Evolutionary conservation across 2,329 filamentous ascomycete genomes (phyloP), one percentile per base, ranked within the genome.

Genomic region (Calonectria pauciramosa): DNA sequence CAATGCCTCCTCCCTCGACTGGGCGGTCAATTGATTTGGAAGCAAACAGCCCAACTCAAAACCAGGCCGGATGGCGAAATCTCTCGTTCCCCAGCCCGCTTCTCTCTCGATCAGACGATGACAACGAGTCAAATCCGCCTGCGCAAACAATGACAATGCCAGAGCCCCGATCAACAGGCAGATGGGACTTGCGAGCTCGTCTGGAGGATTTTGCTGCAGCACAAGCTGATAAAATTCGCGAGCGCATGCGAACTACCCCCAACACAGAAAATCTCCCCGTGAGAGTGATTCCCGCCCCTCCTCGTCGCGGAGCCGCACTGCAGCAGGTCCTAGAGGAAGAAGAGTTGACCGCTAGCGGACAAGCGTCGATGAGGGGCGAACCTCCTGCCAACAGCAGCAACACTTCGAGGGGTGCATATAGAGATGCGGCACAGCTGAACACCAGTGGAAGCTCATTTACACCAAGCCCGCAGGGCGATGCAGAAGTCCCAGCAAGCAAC

Each of bases 141-240:
- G 68, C 71, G n/a, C 68, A 49, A 2, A 76, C 52, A 23, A 9
- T 70, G 41, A 68, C 65, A 16, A 70, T 52, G 20, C 65, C 67
- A 10, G 71, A 71, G 3, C 74, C 63, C 20, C 67, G 74, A 38
- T 59, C 70, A 36, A 80, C 80, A 13, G 79, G 80, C 30, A 84
- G 87, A 52, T 93, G 91, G 91, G 91, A 93, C 79, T 78, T 93
- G 13, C 88, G 88, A 41, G 86, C 86, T 13, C 87, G 91, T 18
- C 81, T 93, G 1, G 92, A 93, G 73, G 89, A 92, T 63, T 93
- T 93, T 78, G 91, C 91, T 0, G 90, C 87, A 1, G 88, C 87
- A 10, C 91, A 93, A 75, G 92, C 91, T 0, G 91, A 93, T 76
- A 90, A 87, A 80, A 82, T 93, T 8, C 86, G 91, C 13, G 91